Evolutionary conservation across 2,329 filamentous ascomycete species (phyloP), one percentile per base, ranked within the genome.

Genomic region (Diatrype stigma): DNA sequence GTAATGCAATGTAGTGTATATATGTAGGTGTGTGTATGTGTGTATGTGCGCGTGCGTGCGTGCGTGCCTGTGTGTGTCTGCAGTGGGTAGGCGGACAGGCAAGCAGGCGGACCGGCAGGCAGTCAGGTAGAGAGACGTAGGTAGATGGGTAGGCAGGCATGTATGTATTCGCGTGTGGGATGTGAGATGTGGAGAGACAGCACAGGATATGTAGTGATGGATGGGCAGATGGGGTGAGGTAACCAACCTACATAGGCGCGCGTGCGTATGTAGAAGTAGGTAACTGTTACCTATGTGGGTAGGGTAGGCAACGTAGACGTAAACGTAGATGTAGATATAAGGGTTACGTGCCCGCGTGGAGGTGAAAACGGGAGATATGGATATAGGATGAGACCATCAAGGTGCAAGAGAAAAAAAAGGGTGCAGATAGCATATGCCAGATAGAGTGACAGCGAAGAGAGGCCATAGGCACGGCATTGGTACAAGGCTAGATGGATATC

Each of bases 1-100:
- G 34, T 37, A 37, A 17, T 37, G 34, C 14, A 46, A 10, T 19
- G 22, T 47, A 47, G 17, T 21, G 26, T 32, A n/a, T 17, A 3
- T 30, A 23, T 23, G 47, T 56, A 52, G 56, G 53, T 50, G 53
- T 53, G 50, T 55, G 56, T 61, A 53, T 50, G 54, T 50, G 54
- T 49, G 56, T 55, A 60, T 55, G 56, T 60, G 55, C 51, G 54
- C 57, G 56, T 53, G 59, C 53, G 53, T 51, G 54, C 53, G 56
- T 52, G 49, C 35, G 38, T 30, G 23, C 47, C 46, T 47, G 46
- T 42, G 54, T 49, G 52, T 37, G 42, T 45, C 32, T 28, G 30
- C 47, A 44, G 46, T 21, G 40, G 51, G 49, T 21, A 53, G 50
- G 47, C 47, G 53, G n/a, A n/a, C n/a, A n/a, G n/a, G 42, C 47